phyloP scores from a whole-genome alignment of 2,329 filamentous ascomycete species.

The Ploettnerulaceae sp. region DNA sequence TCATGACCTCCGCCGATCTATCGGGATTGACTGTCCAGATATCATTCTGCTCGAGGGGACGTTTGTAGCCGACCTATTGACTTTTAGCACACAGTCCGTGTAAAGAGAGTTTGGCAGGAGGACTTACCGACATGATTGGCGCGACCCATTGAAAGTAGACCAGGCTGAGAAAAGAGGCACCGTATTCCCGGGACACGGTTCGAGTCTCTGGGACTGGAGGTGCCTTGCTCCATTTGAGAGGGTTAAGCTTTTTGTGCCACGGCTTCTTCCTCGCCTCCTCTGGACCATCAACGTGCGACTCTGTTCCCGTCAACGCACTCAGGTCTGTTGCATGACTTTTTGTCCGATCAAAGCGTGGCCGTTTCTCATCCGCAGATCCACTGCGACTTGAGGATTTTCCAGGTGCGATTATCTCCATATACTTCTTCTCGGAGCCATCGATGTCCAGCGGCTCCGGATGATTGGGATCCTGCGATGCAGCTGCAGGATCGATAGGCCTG shows the following conservation, averaged over 20 bases:
- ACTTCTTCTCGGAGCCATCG: slow-evolving; percentile 29
- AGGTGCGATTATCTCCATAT: slow-evolving; percentile 23
- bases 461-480: slow-evolving; percentile 14
- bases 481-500: slow-evolving; percentile 1
- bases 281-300: slow-evolving; percentile 30
- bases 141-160: slow-evolving; percentile 89
- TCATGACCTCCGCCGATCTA: slow-evolving; percentile 66
- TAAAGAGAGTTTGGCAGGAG: not conserved
- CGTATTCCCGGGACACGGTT: slow-evolving; percentile 60
- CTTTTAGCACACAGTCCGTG: slow-evolving; percentile 18
- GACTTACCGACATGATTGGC: slow-evolving; percentile 70
- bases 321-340: slow-evolving; percentile 51
- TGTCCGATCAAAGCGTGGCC: slow-evolving; percentile 38
- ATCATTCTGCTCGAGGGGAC: slow-evolving; percentile 76
- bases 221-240: slow-evolving; percentile 53
- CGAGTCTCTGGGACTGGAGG: slow-evolving; percentile 52
- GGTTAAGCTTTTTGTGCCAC: slow-evolving; percentile 61
- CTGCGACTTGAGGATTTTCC: slow-evolving; percentile 20
- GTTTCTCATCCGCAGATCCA: slow-evolving; percentile 24
- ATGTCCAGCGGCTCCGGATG: slow-evolving; percentile 19
- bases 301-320: slow-evolving; percentile 43
- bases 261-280: slow-evolving; percentile 41
- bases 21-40: slow-evolving; percentile 85
- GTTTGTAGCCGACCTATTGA: slow-evolving; percentile 73
- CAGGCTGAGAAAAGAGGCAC: slow-evolving; percentile 67